These are phyloP conservation scores for Erodium chrysanthum DNA, from an alignment of 441 rosid genomes.

Conservation along the genomic window DNA sequence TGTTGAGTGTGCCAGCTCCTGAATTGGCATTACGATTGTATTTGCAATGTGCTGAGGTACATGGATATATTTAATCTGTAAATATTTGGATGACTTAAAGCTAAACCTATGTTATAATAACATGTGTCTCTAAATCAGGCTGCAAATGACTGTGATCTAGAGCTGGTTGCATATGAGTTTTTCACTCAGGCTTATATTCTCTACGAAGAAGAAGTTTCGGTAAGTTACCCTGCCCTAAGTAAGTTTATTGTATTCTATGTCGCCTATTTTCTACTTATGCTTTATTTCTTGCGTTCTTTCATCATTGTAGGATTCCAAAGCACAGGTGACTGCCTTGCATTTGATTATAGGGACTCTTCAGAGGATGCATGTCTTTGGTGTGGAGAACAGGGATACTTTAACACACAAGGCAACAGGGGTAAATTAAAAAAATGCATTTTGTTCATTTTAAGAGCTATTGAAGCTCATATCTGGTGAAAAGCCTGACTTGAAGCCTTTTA, in stretches of 20 bases:
- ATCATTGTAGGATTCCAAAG: constrained; percentile 68
- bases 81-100: constrained; percentile 14
- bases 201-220: constrained; percentile 92
- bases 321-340: constrained; percentile 86
- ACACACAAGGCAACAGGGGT: constrained; percentile 98
- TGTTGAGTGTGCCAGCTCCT: constrained; percentile 68
- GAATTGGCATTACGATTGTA: constrained; percentile 75
- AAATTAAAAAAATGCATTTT: constrained; percentile 21
- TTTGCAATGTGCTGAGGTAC: constrained; percentile 97
- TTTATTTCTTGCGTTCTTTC: constrained; percentile 14
- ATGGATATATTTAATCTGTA: constrained; percentile 8
- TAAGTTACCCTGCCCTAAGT: constrained; percentile 33
- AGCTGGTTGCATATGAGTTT: constrained; percentile 94
- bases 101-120: constrained; percentile 6
- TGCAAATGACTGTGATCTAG: constrained; percentile 88
- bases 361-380: constrained; percentile 94
- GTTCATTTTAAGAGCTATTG: constrained; percentile 10
- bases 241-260: background rate
- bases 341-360: constrained; percentile 90
- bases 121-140: constrained; percentile 44
- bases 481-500: constrained; percentile 24
- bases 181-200: constrained; percentile 95
- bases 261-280: constrained; percentile 7
- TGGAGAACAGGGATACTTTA: constrained; percentile 94
- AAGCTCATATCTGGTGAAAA: constrained; percentile 10